Percentiles rank a stretch among this genome's conserved stretches.
Conservation (phyloP, 2,329 filamentous ascomycete species). For the Penicillium aurantiogriseum region DNA sequence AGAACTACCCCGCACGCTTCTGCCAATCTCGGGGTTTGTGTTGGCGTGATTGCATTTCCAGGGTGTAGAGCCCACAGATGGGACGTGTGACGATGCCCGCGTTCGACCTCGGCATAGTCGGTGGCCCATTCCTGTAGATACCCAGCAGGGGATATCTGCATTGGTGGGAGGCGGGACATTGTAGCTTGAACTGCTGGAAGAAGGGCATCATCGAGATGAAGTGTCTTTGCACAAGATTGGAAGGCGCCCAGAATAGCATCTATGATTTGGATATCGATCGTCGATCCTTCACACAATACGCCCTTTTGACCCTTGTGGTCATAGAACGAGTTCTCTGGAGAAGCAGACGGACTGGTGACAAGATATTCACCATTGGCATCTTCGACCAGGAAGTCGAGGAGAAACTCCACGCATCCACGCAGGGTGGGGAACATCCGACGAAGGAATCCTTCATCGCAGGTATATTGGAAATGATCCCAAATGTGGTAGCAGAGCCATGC, state of each 20-base stretch:
- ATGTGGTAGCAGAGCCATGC: conserved; percentile 63
- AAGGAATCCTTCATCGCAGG: conserved; percentile 26
- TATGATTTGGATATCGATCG: conserved; percentile 50
- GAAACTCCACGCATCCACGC: conserved; percentile 31
- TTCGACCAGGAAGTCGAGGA: conserved; percentile 31
- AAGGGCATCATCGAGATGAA: conserved; percentile 19
- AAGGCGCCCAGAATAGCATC: conserved; percentile 40
- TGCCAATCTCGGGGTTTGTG: conserved; percentile 33
- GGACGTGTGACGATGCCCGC: conserved; percentile 53
- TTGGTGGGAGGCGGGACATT: conserved; percentile 20
- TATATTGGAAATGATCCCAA: conserved; percentile 58
- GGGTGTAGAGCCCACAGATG: conserved; percentile 53
- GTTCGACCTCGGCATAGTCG: conserved; percentile 44
- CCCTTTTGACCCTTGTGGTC: conserved; percentile 23
- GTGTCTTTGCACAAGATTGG: conserved; percentile 13
- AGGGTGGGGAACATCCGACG: conserved; percentile 25
- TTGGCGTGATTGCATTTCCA: conserved; percentile 41
- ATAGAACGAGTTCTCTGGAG: conserved; percentile 32
- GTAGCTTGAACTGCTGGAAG: conserved; percentile 11
- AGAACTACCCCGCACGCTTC: conserved; percentile 29
- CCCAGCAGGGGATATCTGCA: conserved; percentile 24
- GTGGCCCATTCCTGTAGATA: conserved; percentile 35
- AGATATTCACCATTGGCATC: conserved; percentile 24
- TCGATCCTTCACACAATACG: conserved; percentile 42
- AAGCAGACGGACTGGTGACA: conserved; percentile 30